Evolutionary conservation across 441 rosid species (phyloP).

Genomic region (Pelargonium cotyledonis): DNA sequence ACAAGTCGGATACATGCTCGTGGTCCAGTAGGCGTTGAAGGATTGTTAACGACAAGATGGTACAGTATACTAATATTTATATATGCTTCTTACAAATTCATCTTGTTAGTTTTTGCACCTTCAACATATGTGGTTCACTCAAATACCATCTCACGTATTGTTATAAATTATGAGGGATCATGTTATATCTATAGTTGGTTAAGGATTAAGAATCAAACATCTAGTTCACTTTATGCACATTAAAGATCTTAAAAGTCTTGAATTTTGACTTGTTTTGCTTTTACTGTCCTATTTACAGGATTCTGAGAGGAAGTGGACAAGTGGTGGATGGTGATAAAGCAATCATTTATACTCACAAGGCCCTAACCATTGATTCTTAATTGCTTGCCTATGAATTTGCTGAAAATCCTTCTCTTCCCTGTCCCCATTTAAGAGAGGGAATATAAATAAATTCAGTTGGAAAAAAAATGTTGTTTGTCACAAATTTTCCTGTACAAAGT

Average conservation of each 20-base stretch:
- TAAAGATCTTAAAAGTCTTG: too few species aligned
- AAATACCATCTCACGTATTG: too few species aligned
- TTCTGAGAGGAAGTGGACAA: constrained; percentile 84
- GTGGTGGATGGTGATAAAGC: constrained; percentile 89
- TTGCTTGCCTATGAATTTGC: constrained; percentile 1
- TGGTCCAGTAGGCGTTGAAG: constrained; percentile 98
- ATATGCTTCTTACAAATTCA: not conserved
- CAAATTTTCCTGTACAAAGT: too few species aligned
- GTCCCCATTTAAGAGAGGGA: not conserved
- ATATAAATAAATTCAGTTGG: not conserved
- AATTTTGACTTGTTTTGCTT: too few species aligned
- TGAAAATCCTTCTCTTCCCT: not conserved
- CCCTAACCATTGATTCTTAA: constrained; percentile 31
- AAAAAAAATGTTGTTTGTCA: not conserved
- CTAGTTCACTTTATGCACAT: too few species aligned
- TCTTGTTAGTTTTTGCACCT: not conserved
- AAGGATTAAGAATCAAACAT: too few species aligned
- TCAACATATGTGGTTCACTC: not conserved
- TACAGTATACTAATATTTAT: constrained; percentile 15
- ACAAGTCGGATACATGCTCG: constrained; percentile 97
- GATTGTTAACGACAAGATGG: constrained; percentile 93
- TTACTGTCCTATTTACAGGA: constrained; percentile 41
- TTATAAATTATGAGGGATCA: too few species aligned
- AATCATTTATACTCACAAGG: constrained; percentile 63
- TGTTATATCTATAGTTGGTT: too few species aligned